phyloP scores from a whole-genome alignment of 371 early-diverging fungal species.

The Saksenaea vasiformis region DNA sequence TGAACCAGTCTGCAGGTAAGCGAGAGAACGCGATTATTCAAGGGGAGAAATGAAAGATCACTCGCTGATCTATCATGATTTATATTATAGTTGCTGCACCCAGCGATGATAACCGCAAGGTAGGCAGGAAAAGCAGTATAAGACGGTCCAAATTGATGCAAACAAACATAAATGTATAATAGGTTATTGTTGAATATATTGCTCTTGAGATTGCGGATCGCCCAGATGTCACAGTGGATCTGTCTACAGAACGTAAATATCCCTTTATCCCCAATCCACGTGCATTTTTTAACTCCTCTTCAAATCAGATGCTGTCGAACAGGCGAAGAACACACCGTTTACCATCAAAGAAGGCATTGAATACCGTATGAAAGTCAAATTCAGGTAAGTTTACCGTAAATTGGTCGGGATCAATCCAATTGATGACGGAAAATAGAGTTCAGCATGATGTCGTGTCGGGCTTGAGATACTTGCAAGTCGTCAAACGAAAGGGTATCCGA shows the following conservation, averaged over 20 bases:
- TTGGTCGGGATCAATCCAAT: background rate
- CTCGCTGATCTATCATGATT: background rate
- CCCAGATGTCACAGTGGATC: slow-evolving; percentile 81
- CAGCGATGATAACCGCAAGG: slow-evolving; percentile 67
- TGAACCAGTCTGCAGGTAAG: slow-evolving; percentile 55
- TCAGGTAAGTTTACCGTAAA: slow-evolving; percentile 54
- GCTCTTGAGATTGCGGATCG: slow-evolving; percentile 85
- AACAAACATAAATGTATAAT: background rate
- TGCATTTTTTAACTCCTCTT: slow-evolving; percentile 5
- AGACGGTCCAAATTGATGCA: background rate
- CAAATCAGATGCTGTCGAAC: slow-evolving; percentile 49
- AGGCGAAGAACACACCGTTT: slow-evolving; percentile 72
- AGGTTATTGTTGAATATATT: slow-evolving; percentile 78
- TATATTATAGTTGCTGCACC: slow-evolving; percentile 38
- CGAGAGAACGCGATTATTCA: slow-evolving; percentile 1
- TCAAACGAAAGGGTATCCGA: slow-evolving; percentile 84
- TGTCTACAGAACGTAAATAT: slow-evolving; percentile 69
- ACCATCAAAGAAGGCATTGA: slow-evolving; percentile 95
- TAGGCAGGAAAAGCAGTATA: slow-evolving; percentile 26
- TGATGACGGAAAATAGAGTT: slow-evolving; percentile 53
- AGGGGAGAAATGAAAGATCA: background rate
- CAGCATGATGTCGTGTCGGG: slow-evolving; percentile 96
- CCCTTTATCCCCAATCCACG: slow-evolving; percentile 10
- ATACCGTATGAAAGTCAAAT: slow-evolving; percentile 91
- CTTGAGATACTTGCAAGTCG: slow-evolving; percentile 90